phyloP scores from a whole-genome alignment of 2,329 filamentous ascomycete genomes.

The Talaromyces sp. region DNA sequence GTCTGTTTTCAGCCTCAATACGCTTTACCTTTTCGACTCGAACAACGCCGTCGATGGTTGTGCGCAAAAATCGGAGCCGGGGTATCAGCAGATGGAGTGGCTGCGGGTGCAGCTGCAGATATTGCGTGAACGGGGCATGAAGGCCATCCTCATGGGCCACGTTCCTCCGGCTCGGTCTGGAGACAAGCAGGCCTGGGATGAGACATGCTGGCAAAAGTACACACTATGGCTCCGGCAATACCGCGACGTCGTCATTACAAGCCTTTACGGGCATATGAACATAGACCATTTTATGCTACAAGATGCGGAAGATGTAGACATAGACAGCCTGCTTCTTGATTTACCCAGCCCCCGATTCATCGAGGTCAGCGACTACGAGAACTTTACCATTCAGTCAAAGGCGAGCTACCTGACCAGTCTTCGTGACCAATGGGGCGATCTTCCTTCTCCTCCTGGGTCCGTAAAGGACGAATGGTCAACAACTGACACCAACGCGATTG shows the following conservation, averaged over 20 bases:
- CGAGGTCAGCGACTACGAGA: conserved; percentile 28
- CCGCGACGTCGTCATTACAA: conserved; percentile 77
- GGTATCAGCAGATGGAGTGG: conserved; percentile 96
- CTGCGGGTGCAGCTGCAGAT: conserved; percentile 81
- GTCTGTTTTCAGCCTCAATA: conserved; percentile 91
- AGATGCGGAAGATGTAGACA: conserved; percentile 71
- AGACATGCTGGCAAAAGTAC: conserved; percentile 98
- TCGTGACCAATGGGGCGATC: conserved; percentile 67
- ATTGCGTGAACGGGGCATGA: conserved; percentile 78
- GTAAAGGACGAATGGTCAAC: conserved; percentile 16
- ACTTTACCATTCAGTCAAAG: conserved; percentile 63
- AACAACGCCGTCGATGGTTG: conserved; percentile 95
- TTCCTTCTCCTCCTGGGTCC: conserved; percentile 54
- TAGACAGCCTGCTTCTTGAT: conserved; percentile 38
- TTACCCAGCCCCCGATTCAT: conserved; percentile 15
- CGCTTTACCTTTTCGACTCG: conserved; percentile 89
- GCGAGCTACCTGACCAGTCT: conserved; percentile 75
- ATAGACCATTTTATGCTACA: conserved; percentile 95
- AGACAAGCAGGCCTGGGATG: conserved; percentile 86
- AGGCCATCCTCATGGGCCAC: conserved; percentile 90
- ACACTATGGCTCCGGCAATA: conserved; percentile 85
- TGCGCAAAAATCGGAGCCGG: conserved; percentile 69
- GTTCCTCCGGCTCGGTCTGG: conserved; percentile 84
- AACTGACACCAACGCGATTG: conserved; percentile 25
- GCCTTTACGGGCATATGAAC: conserved; percentile 94